A percentile compares a stretch with the other conserved stretches of the same genome.
Conservation (phyloP, 2,329 filamentous ascomycete genomes). For the Epichloe typhina region DNA sequence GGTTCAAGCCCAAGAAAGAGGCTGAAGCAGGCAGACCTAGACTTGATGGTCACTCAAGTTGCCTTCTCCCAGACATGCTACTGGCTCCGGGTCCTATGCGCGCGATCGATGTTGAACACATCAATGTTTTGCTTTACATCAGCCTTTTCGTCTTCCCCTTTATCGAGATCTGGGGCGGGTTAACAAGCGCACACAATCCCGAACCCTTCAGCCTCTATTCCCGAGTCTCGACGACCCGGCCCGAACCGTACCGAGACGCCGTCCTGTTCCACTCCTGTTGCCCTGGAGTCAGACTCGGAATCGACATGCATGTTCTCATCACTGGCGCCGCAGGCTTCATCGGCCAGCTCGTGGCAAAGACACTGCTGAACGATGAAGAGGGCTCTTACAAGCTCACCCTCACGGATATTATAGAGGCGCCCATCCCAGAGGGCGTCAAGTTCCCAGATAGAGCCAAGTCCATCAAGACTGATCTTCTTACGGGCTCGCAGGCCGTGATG, state of each 20-base stretch:
- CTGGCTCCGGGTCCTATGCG: too few species aligned
- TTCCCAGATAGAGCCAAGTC: slow-evolving; percentile 14
- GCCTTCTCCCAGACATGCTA: too few species aligned
- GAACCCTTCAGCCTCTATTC: not conserved
- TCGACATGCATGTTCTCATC: slow-evolving; percentile 33
- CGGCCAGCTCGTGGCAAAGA: slow-evolving; percentile 42
- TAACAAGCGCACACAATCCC: not conserved
- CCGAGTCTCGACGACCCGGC: too few species aligned
- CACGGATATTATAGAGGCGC: slow-evolving; percentile 40
- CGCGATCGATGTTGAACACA: not conserved
- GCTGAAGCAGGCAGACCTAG: too few species aligned
- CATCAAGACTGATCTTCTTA: slow-evolving; percentile 7
- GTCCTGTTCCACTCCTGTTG: too few species aligned
- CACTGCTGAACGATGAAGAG: slow-evolving; percentile 29
- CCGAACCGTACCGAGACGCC: too few species aligned
- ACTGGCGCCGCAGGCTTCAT: slow-evolving; percentile 50
- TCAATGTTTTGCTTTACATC: not conserved
- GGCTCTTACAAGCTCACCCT: slow-evolving; percentile 31
- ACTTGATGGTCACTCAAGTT: too few species aligned
- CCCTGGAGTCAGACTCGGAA: not conserved
- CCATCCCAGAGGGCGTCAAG: slow-evolving; percentile 25
- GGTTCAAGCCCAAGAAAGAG: too few species aligned
- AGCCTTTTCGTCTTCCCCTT: too few species aligned
- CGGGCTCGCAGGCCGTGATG: slow-evolving; percentile 1
- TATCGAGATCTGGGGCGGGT: not conserved